These are phyloP conservation scores for Isoetes taiwanensis DNA, from an alignment of 75 land plant genomes.

Conservation along the genomic window DNA sequence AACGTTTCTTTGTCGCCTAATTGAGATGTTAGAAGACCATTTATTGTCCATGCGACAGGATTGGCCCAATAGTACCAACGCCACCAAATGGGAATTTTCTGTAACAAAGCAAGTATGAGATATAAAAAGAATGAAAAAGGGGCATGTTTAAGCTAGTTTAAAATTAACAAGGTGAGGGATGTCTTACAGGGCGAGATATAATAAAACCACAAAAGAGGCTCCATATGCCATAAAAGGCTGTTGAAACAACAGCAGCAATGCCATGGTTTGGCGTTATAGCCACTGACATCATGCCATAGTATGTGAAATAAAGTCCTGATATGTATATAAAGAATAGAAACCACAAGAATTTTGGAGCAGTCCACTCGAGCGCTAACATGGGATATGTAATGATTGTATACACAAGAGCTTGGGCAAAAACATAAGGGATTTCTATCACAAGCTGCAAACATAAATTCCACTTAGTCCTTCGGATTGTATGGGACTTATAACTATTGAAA, in stretches of 20 bases:
- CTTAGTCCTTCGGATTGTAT: conserved; percentile 2
- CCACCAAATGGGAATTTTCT: not conserved
- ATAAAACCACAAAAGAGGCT: conserved; percentile 1
- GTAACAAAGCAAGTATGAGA: not conserved
- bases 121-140: not conserved
- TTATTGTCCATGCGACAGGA: not conserved
- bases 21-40: not conserved
- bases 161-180: not conserved
- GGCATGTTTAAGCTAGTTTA: not conserved
- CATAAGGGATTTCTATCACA: not conserved
- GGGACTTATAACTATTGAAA: conserved; percentile 7
- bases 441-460: not conserved
- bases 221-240: not conserved
- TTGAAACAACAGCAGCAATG: not conserved
- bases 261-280: not conserved
- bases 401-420: not conserved
- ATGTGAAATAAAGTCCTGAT: not conserved
- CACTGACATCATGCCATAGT: conserved; percentile 1
- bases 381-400: not conserved
- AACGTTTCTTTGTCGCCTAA: not conserved
- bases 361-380: not conserved
- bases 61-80: not conserved
- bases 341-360: not conserved
- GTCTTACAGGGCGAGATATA: not conserved
- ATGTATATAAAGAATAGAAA: not conserved